Evolutionary conservation across 768 basidiomycete genomes (phyloP).

Genomic region (Tricholoma flavovirens): DNA sequence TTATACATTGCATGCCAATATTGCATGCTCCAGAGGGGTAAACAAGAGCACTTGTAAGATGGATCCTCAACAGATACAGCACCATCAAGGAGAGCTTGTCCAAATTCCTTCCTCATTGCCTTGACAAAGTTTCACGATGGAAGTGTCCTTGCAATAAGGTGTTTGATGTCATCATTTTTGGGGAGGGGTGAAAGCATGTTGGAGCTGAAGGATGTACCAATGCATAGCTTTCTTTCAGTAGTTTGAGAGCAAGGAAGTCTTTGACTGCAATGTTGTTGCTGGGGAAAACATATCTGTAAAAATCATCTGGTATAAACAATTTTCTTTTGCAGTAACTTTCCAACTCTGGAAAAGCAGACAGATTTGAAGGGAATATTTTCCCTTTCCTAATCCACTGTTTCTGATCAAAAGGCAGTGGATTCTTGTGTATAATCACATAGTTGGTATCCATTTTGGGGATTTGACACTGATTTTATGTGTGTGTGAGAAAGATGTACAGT

Average conservation of each 20-base stretch:
- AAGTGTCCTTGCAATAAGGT: not conserved
- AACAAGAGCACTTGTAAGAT: not conserved
- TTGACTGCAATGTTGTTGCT: too few species aligned
- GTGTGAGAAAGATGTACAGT: not conserved
- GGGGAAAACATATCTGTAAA: too few species aligned
- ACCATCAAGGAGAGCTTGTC: too few species aligned
- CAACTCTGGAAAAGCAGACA: not conserved
- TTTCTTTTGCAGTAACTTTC: not conserved
- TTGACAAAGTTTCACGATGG: not conserved
- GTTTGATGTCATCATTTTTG: not conserved
- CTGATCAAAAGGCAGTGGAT: not conserved
- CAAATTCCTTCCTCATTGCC: too few species aligned
- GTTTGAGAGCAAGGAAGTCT: too few species aligned
- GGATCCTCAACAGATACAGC: too few species aligned
- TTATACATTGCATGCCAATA: not conserved
- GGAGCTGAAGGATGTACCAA: too few species aligned
- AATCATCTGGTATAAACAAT: not conserved
- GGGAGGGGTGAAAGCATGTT: not conserved
- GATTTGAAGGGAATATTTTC: not conserved
- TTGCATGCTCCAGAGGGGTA: too few species aligned
- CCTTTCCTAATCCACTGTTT: not conserved
- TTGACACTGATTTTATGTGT: too few species aligned
- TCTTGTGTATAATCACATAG: not conserved
- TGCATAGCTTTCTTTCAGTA: too few species aligned
- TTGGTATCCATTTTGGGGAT: not conserved